phyloP scores from a whole-genome alignment of 2,329 filamentous ascomycete genomes.

The Sclerotinia trifoliorum region DNA sequence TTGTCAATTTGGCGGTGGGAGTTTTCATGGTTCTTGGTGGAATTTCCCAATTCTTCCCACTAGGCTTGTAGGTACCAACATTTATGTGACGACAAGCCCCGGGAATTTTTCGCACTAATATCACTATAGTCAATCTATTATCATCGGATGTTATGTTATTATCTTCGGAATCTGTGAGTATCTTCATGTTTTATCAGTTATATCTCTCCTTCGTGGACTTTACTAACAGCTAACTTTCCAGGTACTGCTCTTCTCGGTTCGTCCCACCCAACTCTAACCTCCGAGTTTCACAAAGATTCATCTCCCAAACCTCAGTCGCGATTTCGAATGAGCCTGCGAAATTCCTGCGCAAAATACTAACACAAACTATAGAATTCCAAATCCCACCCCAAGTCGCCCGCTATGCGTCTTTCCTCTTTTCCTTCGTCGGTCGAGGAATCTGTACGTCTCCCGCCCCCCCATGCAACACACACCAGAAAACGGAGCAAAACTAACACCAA shows the following conservation, averaged over 20 bases:
- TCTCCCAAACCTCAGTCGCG: not conserved
- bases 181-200: slow-evolving; percentile 2
- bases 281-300: slow-evolving; percentile 15
- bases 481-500: slow-evolving; percentile 27
- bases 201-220: not conserved
- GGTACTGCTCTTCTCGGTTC: slow-evolving; percentile 65
- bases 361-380: slow-evolving; percentile 68
- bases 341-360: not conserved
- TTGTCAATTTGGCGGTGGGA: slow-evolving; percentile 88
- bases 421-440: slow-evolving; percentile 89
- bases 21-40: slow-evolving; percentile 86
- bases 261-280: slow-evolving; percentile 27
- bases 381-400: slow-evolving; percentile 89
- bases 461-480: slow-evolving; percentile 11
- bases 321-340: not conserved
- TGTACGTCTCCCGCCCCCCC: slow-evolving; percentile 60
- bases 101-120: slow-evolving; percentile 1
- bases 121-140: slow-evolving; percentile 61
- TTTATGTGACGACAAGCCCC: slow-evolving; percentile 15
- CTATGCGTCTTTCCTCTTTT: slow-evolving; percentile 97
- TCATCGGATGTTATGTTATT: slow-evolving; percentile 85
- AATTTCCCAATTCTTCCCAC: slow-evolving; percentile 64
- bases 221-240: slow-evolving; percentile 41
- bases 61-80: slow-evolving; percentile 34
- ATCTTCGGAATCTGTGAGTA: slow-evolving; percentile 79